phyloP scores from a whole-genome alignment of 768 basidiomycete species.

The Amanita thiersii region DNA sequence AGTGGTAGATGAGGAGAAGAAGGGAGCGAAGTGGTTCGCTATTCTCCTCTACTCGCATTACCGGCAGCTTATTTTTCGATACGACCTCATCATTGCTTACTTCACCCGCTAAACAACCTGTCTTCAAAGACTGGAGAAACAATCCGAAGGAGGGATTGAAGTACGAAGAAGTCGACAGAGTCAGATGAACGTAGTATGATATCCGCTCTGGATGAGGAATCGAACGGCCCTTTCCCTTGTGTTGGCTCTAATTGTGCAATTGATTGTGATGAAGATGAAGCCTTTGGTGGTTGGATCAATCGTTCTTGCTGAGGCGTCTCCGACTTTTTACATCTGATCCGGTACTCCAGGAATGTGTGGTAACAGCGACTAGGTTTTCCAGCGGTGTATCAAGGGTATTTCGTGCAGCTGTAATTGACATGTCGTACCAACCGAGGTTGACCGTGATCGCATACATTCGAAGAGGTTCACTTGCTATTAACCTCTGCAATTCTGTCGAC shows the following conservation, averaged over 20 bases:
- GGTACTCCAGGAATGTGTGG: background rate
- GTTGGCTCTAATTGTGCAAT: background rate
- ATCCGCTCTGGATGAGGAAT: constrained; percentile 12
- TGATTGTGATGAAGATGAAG: background rate
- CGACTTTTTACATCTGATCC: background rate
- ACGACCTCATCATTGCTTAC: too few relatives aligned
- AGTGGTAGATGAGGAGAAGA: background rate
- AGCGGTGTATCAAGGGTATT: background rate
- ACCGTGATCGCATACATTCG: constrained; percentile 7
- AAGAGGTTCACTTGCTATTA: constrained; percentile 4
- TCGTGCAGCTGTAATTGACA: constrained; percentile 8
- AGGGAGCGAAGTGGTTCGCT: background rate
- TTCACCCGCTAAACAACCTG: too few relatives aligned
- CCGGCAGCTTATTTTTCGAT: too few relatives aligned
- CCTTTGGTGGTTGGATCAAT: background rate
- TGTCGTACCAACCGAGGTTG: constrained; percentile 3
- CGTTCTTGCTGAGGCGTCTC: too few relatives aligned
- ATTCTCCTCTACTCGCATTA: background rate
- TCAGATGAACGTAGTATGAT: constrained; percentile 21
- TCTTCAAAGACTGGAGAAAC: constrained; percentile 23
- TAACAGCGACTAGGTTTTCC: background rate
- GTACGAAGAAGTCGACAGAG: constrained; percentile 21
- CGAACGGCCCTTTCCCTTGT: constrained; percentile 1
- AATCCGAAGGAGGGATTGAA: constrained; percentile 18
- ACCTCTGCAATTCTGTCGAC: constrained; percentile 2